Evolutionary conservation across 768 basidiomycete genomes (phyloP).

Genomic region (Suillus plorans): DNA sequence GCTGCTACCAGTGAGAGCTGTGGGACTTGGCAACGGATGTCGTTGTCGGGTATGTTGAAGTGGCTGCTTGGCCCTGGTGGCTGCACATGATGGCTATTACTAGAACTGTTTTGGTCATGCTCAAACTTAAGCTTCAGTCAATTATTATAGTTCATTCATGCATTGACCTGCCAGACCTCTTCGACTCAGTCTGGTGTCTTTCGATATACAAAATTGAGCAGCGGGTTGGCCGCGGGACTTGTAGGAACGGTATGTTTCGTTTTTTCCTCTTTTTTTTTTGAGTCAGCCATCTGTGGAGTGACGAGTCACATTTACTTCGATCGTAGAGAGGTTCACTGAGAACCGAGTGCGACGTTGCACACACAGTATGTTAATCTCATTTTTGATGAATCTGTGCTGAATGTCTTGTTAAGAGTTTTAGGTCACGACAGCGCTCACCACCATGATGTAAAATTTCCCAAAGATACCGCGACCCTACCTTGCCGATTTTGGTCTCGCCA

Average conservation of each 20-base stretch:
- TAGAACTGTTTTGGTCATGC: background rate
- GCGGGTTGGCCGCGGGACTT: background rate
- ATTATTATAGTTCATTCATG: background rate
- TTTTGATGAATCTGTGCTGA: background rate
- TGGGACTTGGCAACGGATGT: background rate
- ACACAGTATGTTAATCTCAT: background rate
- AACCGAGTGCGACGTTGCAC: background rate
- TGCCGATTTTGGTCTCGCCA: background rate
- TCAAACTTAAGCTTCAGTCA: background rate
- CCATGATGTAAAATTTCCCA: background rate
- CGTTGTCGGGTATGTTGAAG: background rate
- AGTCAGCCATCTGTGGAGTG: background rate
- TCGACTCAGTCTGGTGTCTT: background rate
- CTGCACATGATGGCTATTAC: too few species aligned
- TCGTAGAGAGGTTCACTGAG: background rate
- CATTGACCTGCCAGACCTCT: background rate
- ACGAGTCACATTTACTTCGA: background rate
- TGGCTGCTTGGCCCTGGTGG: background rate
- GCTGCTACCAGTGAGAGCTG: background rate
- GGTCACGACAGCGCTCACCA: background rate
- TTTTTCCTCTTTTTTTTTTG: background rate
- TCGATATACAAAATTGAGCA: background rate
- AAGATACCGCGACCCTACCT: background rate
- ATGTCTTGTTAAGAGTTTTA: too few species aligned
- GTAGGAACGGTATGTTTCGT: background rate